Evolutionary conservation across 305 asterid genomes (phyloP).

Genomic region (Fraxinus sp.): DNA sequence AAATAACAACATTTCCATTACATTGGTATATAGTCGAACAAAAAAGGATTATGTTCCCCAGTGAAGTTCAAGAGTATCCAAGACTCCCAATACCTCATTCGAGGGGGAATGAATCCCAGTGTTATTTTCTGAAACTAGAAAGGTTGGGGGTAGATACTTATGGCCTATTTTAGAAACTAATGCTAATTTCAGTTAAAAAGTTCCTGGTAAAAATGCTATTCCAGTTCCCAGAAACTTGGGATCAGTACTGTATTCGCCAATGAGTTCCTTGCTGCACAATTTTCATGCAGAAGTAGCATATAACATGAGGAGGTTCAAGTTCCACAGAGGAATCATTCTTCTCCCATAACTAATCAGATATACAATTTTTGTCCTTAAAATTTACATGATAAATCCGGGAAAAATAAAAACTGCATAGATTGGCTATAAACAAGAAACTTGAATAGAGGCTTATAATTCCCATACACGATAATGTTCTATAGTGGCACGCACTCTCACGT

Average conservation of each 20-base stretch:
- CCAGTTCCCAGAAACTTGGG: not conserved
- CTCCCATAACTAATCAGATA: not conserved
- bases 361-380: not conserved
- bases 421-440: not conserved
- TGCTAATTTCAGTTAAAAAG: not conserved
- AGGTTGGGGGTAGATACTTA: not conserved
- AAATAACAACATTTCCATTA: not conserved
- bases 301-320: not conserved
- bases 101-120: not conserved
- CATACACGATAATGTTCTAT: not conserved
- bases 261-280: not conserved
- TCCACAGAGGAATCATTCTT: not conserved
- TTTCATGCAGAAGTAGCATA: not conserved
- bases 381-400: not conserved
- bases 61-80: not conserved
- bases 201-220: not conserved
- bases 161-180: not conserved
- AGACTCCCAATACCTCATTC: not conserved
- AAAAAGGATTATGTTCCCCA: not conserved
- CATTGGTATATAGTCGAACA: not conserved
- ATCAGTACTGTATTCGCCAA: not conserved
- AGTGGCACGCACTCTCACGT: not conserved
- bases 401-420: not conserved
- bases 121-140: not conserved
- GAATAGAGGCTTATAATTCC: not conserved